Evolutionary conservation across 2,329 filamentous ascomycete species (phyloP).

Genomic region (Trichoderma atrobrunneum): DNA sequence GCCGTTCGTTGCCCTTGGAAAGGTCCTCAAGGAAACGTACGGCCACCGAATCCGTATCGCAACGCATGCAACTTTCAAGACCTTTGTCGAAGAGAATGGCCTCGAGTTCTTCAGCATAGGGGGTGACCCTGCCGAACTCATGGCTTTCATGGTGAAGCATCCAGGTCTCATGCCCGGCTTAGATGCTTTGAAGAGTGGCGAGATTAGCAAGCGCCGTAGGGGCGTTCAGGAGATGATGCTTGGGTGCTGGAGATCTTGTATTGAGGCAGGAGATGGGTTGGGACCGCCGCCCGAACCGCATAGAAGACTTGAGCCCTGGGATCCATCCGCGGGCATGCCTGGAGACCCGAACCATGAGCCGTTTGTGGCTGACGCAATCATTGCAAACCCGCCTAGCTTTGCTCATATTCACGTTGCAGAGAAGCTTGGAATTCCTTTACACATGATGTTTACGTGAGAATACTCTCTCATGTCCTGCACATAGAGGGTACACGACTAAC

Average conservation of each 20-base stretch:
- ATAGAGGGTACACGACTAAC: background rate
- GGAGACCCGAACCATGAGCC: slow-evolving; percentile 50
- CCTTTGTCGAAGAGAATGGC: slow-evolving; percentile 66
- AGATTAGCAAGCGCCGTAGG: slow-evolving; percentile 69
- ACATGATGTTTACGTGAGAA: slow-evolving; percentile 84
- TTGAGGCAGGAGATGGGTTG: slow-evolving; percentile 70
- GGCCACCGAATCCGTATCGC: slow-evolving; percentile 71
- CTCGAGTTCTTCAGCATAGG: slow-evolving; percentile 76
- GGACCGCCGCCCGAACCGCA: slow-evolving; percentile 49
- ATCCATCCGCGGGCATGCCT: slow-evolving; percentile 32
- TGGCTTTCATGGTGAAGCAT: slow-evolving; percentile 92
- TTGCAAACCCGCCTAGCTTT: slow-evolving; percentile 75
- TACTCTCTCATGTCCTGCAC: background rate
- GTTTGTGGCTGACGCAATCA: slow-evolving; percentile 81
- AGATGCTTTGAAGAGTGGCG: slow-evolving; percentile 71
- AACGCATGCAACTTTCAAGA: slow-evolving; percentile 66
- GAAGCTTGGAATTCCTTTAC: slow-evolving; percentile 69
- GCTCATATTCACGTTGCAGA: slow-evolving; percentile 74
- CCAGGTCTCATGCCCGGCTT: slow-evolving; percentile 82
- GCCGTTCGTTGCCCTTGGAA: slow-evolving; percentile 69
- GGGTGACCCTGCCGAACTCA: slow-evolving; percentile 71
- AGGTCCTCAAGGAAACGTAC: slow-evolving; percentile 60
- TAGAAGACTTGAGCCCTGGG: slow-evolving; percentile 46
- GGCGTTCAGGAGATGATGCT: slow-evolving; percentile 77
- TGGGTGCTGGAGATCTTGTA: slow-evolving; percentile 83